Evolutionary conservation across 1,139 yeast genomes (phyloP), one percentile per base, ranked within the genome.

Genomic region (Martiniozyma asiatica): DNA sequence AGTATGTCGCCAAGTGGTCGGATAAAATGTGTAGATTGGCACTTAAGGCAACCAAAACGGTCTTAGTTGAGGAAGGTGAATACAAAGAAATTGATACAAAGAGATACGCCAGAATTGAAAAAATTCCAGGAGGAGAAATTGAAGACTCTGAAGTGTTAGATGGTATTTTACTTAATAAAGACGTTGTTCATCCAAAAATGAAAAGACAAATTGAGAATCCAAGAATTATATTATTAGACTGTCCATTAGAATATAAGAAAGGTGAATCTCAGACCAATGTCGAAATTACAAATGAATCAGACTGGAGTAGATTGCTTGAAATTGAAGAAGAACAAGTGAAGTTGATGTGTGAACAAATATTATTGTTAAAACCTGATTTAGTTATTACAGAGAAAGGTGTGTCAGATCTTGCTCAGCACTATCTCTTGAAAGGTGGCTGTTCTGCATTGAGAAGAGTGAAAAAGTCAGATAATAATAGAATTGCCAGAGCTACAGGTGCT

Each of bases 371-470:
- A 53, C 98, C 98, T 13, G 94, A 82, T 53, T 67, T 92, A 48
- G 96, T 92, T 25, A 78, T 92, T 43, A 92, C 98, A 31, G 99
- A 92, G 58, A 92, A 92, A 67, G 99, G 99, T 43, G 97, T 92
- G 16, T 80, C 94, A 32, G 99, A 92, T 56, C 67, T 92, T 52
- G 99, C 98, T 24, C 99, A 92, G 58, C 99, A 92, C 60, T 87
- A 79, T 57, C 62, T 92, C 43, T 67, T 89, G 51, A 87, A 87
- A 61, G 95, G 94, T 39, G 94, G 94, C 34, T 87, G 87, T 41
- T 71, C 94, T 31, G 94, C 85, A 3, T 66, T 92, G 47, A 76
- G 99, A 67, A 77, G 99, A 60, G 95, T 85, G 29, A 81, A 85
- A 53, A 92, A 92, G 59, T 75, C 94, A 11, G 98, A 92, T 59